phyloP scores from a whole-genome alignment of 352 stramenopile species.

The Phytopythium cucurbitacearum region DNA sequence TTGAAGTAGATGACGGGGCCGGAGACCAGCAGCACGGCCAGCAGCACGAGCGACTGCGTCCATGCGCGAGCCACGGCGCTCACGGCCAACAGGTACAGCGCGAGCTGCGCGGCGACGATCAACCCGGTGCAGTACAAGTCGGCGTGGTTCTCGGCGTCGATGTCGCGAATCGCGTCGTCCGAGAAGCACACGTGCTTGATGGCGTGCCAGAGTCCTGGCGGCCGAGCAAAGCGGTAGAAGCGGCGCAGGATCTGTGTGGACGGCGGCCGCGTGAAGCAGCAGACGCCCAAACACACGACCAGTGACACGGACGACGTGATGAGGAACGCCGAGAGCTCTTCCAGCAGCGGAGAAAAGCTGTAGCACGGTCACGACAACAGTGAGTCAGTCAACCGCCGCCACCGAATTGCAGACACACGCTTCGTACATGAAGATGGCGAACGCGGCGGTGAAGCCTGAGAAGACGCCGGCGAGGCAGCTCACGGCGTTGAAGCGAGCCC shows the following conservation, averaged over 20 bases:
- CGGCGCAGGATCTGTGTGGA: slow-evolving; percentile 46
- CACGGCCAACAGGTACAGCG: slow-evolving; percentile 64
- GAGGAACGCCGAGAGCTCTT: slow-evolving; percentile 48
- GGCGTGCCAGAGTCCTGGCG: slow-evolving; percentile 44
- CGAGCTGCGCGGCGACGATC: slow-evolving; percentile 55
- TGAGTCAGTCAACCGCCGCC: background rate
- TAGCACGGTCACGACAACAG: slow-evolving; percentile 4
- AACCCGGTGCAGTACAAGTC: slow-evolving; percentile 61
- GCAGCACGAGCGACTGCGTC: slow-evolving; percentile 46
- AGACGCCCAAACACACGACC: slow-evolving; percentile 33
- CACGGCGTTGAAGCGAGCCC: slow-evolving; percentile 66
- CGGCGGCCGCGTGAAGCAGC: slow-evolving; percentile 32
- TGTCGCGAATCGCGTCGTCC: slow-evolving; percentile 36
- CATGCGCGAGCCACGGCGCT: slow-evolving; percentile 60
- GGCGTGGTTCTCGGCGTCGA: slow-evolving; percentile 55
- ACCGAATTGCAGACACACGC: slow-evolving; percentile 1
- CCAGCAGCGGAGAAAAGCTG: slow-evolving; percentile 47
- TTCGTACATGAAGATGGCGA: slow-evolving; percentile 63
- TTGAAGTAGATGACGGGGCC: slow-evolving; percentile 68
- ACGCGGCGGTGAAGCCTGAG: slow-evolving; percentile 46
- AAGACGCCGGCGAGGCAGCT: slow-evolving; percentile 53
- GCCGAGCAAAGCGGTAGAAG: slow-evolving; percentile 69
- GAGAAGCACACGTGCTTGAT: slow-evolving; percentile 69
- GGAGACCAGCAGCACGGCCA: slow-evolving; percentile 28
- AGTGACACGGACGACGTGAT: slow-evolving; percentile 60